A percentile compares a stretch with the other conserved stretches of the same genome.
These are phyloP conservation scores for Parmelia sp. DNA, from an alignment of 495 filamentous ascomycete genomes.

Conservation along the genomic window DNA sequence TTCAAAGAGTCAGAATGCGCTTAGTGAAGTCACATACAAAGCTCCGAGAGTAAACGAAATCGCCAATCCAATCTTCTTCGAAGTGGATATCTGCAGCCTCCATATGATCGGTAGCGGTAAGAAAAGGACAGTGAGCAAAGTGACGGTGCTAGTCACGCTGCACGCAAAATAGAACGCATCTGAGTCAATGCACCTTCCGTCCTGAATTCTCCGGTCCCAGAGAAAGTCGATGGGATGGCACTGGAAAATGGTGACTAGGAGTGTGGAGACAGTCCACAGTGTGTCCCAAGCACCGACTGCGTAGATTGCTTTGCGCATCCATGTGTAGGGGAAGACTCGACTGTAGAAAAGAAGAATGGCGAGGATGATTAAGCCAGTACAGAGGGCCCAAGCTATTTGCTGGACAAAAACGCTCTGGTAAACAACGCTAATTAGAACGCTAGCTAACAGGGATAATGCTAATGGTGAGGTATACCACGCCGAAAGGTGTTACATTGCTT, in stretches of 20 bases:
- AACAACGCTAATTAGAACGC: background rate
- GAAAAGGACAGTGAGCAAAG: slow-evolving; percentile 1
- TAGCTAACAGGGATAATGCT: background rate
- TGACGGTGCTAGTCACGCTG: slow-evolving; percentile 5
- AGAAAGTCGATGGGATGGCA: slow-evolving; percentile 10
- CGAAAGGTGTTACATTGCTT: background rate
- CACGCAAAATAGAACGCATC: slow-evolving; percentile 7
- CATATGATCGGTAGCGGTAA: slow-evolving; percentile 14
- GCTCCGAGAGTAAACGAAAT: slow-evolving; percentile 4
- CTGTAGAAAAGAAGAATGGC: slow-evolving; percentile 17
- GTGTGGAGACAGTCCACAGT: background rate
- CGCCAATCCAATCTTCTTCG: slow-evolving; percentile 3
- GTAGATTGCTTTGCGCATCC: slow-evolving; percentile 9
- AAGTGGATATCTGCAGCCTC: slow-evolving; percentile 13
- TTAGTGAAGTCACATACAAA: background rate
- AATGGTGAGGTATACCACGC: background rate
- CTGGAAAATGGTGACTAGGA: slow-evolving; percentile 13
- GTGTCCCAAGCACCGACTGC: background rate
- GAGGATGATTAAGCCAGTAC: slow-evolving; percentile 7
- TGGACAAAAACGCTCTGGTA: slow-evolving; percentile 5
- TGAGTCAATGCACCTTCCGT: slow-evolving; percentile 13
- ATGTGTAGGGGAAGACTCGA: slow-evolving; percentile 12
- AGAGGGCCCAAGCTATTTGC: slow-evolving; percentile 6
- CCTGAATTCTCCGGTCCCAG: slow-evolving; percentile 4
- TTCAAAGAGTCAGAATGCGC: background rate